Base-by-base conservation (phyloP, 1,139 yeast species). In the Barnettozyma hawaiiensis region DNA sequence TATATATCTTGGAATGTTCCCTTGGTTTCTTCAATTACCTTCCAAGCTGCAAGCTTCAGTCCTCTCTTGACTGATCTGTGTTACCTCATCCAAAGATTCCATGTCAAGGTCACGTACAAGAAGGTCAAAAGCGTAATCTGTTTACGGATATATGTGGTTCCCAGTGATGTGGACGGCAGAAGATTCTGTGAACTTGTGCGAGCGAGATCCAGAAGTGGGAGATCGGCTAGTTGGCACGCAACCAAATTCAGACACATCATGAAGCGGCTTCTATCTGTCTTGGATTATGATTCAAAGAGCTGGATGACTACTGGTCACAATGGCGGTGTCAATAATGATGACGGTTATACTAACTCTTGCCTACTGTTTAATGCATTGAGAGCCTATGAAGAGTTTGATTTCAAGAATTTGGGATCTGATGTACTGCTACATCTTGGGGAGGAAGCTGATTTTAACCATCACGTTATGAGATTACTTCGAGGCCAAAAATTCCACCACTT, bases 91-190 rank as follows among this genome's bases (percentile, higher is more conserved):
- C 54, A 62, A 11, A 61, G 67, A 44, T 63, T 69, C 12, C 69
- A 64, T 49, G 48, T 70, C 5, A 63, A 69, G 56, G 68, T 76
- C 4, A 77, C 84, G 0, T 78, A 66, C 54, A 66, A 57, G 16
- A n/a, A n/a, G 41, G 42, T 63, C 1, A 7, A 33, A 7, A 31
- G 31, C 1, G 29, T 65, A 1, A 52, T 58, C 1, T 49, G 51
- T 1, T 31, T 77, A 2, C 63, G 86, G 46, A 51, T 80, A 1
- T 80, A 77, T 50, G 58, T 65, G 2, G 52, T 79, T 1, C 79
- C 82, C 0, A 47, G 52, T 3, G 84, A 79, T 57, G 54, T 68
- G 1, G 55, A 58, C 0, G 73, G 75, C 0, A 57, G 64, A 8
- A 50, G 66, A 19, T 55, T 48, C 32, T 37, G 46, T 75, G 3